A percentile compares a stretch with the other conserved stretches of the same genome.
Conservation (phyloP, 1,139 yeast genomes). For the Debaryomyces robertsiae region DNA sequence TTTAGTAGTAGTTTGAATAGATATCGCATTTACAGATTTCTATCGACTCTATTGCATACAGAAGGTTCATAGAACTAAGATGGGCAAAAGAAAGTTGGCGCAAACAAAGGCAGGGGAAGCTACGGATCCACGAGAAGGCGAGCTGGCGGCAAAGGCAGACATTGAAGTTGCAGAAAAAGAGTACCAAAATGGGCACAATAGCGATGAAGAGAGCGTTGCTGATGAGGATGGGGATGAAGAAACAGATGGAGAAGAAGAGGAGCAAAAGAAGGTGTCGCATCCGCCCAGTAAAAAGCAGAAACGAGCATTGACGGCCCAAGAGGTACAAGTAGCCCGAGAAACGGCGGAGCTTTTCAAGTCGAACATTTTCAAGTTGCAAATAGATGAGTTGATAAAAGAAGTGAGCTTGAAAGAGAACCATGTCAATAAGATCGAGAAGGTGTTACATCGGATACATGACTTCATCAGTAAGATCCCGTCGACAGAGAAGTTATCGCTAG, state of each 20-base stretch:
- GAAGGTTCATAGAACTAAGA: constrained; percentile 11
- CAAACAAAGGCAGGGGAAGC: constrained; percentile 7
- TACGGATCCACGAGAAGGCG: constrained; percentile 12
- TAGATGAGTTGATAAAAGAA: constrained; percentile 85
- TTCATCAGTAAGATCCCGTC: constrained; percentile 64
- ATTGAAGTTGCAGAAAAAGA: constrained; percentile 10
- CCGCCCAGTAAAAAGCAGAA: constrained; percentile 39
- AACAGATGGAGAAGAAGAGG: constrained; percentile 18
- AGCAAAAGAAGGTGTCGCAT: constrained; percentile 14
- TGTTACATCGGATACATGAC: constrained; percentile 75
- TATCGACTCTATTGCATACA: constrained; percentile 1
- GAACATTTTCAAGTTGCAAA: constrained; percentile 89
- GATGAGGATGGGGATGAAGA: constrained; percentile 19
- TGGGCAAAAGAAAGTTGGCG: constrained; percentile 37
- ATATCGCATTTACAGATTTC: constrained; percentile 4
- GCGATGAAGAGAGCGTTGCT: constrained; percentile 18
- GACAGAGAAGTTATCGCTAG: constrained; percentile 50
- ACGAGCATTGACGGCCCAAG: constrained; percentile 68
- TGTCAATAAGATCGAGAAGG: constrained; percentile 69
- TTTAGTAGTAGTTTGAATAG: constrained; percentile 7
- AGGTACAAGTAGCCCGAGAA: constrained; percentile 87
- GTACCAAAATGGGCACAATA: constrained; percentile 15
- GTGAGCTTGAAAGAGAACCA: constrained; percentile 72
- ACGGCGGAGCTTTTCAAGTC: constrained; percentile 93
- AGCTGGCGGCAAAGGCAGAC: constrained; percentile 17